Evolutionary conservation across 371 early-diverging fungal genomes (phyloP).

Genomic region (Syncephalastrum monosporum): DNA sequence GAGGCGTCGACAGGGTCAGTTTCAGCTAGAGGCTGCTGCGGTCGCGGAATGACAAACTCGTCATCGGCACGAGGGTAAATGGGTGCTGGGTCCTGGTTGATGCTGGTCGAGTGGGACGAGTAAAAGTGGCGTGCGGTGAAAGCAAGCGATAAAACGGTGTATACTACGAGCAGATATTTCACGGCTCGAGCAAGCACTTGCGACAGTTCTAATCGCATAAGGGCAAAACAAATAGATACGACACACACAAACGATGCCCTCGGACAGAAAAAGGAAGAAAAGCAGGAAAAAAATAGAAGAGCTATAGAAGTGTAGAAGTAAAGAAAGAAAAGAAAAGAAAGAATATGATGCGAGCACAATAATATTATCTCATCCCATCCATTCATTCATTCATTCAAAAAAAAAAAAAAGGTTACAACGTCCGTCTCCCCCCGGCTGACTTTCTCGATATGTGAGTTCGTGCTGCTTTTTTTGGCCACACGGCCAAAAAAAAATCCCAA

Average conservation of each 20-base stretch:
- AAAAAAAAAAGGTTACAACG: too few species aligned
- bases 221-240: neutral
- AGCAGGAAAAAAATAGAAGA: neutral
- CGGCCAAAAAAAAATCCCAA: too few species aligned
- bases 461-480: too few species aligned
- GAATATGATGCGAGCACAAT: neutral
- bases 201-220: slow-evolving; percentile 15
- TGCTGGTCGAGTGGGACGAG: slow-evolving; percentile 9
- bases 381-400: too few species aligned
- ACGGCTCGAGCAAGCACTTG: slow-evolving; percentile 5
- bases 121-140: slow-evolving; percentile 20
- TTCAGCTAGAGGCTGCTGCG: neutral
- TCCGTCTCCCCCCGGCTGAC: too few species aligned
- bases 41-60: slow-evolving; percentile 2
- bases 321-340: slow-evolving; percentile 8
- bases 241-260: neutral
- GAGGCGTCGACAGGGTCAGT: neutral
- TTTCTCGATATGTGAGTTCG: too few species aligned
- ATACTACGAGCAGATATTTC: slow-evolving; percentile 14
- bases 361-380: too few species aligned
- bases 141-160: slow-evolving; percentile 13
- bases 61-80: slow-evolving; percentile 20
- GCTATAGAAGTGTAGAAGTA: slow-evolving; percentile 8
- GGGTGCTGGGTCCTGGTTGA: slow-evolving; percentile 8
- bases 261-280: neutral